Evolutionary conservation across 2,329 filamentous ascomycete species (phyloP), one percentile per base, ranked within the genome.

Genomic region (Trichoderma sp.): DNA sequence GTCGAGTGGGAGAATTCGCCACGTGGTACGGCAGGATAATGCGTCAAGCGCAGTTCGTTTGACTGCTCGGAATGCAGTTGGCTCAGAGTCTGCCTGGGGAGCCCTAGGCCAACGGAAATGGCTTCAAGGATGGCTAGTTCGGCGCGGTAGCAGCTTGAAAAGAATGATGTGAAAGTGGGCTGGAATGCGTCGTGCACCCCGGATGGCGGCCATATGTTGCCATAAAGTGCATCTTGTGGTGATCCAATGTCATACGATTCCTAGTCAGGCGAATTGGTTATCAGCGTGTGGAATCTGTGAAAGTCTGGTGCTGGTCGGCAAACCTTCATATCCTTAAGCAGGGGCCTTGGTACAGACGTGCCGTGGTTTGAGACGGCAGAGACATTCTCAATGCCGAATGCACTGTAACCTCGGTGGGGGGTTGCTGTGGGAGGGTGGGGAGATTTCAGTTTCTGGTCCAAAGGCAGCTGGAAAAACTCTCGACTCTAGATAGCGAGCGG

Each of bases 311-410:
- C 16, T 18, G 2, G 38, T 5, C 12, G 14, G n/a, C 33, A 66
- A 67, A 74, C 71, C 71, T 74, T 74, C 71, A 74, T 74, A 50
- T 74, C 71, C 31, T 74, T 74, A 2, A 74, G 62, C 27, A 74
- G 71, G 18, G 71, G 71, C 38, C 63, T 74, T 21, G 18, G 8
- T 21, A 60, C 27, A 59, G 60, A 33, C 5, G 71, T 56, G 71
- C 33, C 62, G 29, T 66, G 41, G 27, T 66, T 74, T 24, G 71
- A 74, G 38, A 56, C 62, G 27, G 41, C 71, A 24, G 60, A 66
- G 14, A 74, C 60, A 59, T 74, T 74, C 62, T 74, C 71, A 38
- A 74, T 65, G 56, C 71, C 71, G 38, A 67, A 65, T 50, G 71
- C 60, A 38, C 71, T 74, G 71, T 66, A 74, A 50, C 71, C 71